phyloP scores from a whole-genome alignment of 768 basidiomycete species.

The Tylopilus subfusipes region DNA sequence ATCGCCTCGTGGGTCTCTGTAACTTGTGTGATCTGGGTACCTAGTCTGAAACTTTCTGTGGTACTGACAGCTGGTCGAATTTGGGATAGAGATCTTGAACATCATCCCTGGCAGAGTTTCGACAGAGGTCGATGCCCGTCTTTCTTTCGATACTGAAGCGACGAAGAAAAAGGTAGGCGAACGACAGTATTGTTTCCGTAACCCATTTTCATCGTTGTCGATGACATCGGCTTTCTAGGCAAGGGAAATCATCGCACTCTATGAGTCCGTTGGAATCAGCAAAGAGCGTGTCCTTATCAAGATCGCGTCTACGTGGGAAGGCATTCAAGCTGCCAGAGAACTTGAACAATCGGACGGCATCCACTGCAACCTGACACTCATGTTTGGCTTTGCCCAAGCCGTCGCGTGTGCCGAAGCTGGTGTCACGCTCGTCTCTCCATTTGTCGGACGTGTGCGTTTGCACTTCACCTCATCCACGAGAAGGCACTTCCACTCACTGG shows the following conservation, averaged over 20 bases:
- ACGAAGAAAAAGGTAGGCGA: conserved; percentile 72
- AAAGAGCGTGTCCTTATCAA: background rate
- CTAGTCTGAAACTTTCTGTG: background rate
- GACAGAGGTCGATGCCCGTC: conserved; percentile 94
- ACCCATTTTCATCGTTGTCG: background rate
- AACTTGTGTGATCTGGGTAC: background rate
- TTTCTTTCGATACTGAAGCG: conserved; percentile 88
- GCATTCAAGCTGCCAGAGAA: background rate
- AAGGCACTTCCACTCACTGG: background rate
- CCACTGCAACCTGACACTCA: background rate
- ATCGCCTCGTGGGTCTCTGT: conserved; percentile 56
- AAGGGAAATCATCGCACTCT: background rate
- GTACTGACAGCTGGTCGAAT: conserved; percentile 79
- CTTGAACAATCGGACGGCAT: background rate
- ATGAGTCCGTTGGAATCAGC: background rate
- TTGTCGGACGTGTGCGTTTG: background rate
- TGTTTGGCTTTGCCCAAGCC: background rate
- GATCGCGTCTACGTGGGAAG: background rate
- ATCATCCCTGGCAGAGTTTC: conserved; percentile 98
- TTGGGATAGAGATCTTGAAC: conserved; percentile 87
- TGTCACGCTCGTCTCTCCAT: background rate
- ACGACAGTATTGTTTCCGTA: background rate
- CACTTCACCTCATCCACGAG: background rate
- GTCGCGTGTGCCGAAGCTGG: background rate
- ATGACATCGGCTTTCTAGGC: background rate